Conservation (phyloP, 108 stramenopile species). For the Pelagomonas calceolata region DNA sequence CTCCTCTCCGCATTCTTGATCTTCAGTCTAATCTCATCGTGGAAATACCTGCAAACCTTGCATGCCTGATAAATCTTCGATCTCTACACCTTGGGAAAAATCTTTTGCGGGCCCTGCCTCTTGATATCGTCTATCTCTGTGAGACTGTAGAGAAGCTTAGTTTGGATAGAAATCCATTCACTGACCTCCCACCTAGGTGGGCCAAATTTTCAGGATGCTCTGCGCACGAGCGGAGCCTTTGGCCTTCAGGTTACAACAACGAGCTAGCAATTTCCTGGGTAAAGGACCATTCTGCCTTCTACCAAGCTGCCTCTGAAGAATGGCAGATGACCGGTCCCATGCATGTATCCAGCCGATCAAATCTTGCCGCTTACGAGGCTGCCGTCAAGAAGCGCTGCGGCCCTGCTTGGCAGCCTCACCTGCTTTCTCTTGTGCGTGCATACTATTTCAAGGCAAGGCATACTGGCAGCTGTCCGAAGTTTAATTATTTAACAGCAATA, state of each 20-base stretch:
- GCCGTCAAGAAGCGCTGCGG: not conserved
- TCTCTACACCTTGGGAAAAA: slow-evolving; percentile 5
- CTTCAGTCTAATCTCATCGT: slow-evolving; percentile 4
- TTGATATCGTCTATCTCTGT: not conserved
- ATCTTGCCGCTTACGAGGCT: not conserved
- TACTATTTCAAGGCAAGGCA: not conserved
- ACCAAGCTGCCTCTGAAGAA: not conserved
- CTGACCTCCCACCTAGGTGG: not conserved
- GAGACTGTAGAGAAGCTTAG: not conserved
- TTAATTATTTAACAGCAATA: not conserved
- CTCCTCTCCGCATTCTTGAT: slow-evolving; percentile 1
- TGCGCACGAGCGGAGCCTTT: not conserved
- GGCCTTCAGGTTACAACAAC: not conserved
- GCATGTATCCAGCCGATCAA: not conserved
- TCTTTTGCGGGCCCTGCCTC: not conserved
- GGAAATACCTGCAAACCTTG: slow-evolving; percentile 7
- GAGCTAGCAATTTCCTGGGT: not conserved
- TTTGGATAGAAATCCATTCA: not conserved
- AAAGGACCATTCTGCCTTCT: not conserved
- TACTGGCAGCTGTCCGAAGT: not conserved
- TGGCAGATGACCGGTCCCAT: not conserved
- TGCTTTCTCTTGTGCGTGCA: not conserved
- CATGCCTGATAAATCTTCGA: not conserved
- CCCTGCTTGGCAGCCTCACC: not conserved
- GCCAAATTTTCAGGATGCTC: too few species aligned